These are phyloP conservation scores for Leccinum variicolor DNA, from an alignment of 768 basidiomycete species.

Conservation along the genomic window DNA sequence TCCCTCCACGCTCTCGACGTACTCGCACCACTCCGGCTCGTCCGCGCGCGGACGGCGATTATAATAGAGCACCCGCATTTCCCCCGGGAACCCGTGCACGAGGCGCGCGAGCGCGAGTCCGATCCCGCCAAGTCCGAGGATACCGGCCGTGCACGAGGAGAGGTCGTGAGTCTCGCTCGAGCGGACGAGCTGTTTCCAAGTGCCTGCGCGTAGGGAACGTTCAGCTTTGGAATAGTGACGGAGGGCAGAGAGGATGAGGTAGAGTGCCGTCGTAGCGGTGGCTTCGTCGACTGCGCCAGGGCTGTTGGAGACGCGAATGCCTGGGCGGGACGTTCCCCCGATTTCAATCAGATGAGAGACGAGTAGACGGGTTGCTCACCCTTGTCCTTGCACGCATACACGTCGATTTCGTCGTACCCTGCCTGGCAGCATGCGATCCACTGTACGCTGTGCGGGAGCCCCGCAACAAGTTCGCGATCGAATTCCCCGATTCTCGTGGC, in stretches of 20 bases:
- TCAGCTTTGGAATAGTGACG: conserved; percentile 72
- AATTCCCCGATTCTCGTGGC: conserved; percentile 44
- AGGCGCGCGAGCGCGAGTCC: conserved; percentile 68
- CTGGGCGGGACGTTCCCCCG: background rate
- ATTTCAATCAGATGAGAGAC: too few relatives aligned
- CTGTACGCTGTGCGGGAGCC: conserved; percentile 59
- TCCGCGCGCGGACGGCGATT: conserved; percentile 53
- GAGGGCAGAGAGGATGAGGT: conserved; percentile 73
- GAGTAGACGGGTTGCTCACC: conserved; percentile 51
- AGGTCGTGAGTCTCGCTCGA: conserved; percentile 56
- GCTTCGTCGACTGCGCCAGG: conserved; percentile 88
- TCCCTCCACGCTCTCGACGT: conserved; percentile 60
- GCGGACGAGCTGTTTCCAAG: conserved; percentile 52
- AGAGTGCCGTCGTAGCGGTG: conserved; percentile 85
- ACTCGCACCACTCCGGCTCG: conserved; percentile 74
- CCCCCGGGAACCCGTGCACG: conserved; percentile 65
- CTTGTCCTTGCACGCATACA: conserved; percentile 64
- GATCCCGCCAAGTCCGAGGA: conserved; percentile 77
- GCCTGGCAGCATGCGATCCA: conserved; percentile 90
- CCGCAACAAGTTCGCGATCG: conserved; percentile 51
- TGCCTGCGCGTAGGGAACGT: conserved; percentile 42
- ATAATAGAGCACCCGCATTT: conserved; percentile 84
- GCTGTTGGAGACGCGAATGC: conserved; percentile 58
- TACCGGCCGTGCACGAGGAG: conserved; percentile 64
- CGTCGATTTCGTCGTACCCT: conserved; percentile 83